Conservation (phyloP, 2,329 filamentous ascomycete species). For the Trichoderma asperellum region DNA sequence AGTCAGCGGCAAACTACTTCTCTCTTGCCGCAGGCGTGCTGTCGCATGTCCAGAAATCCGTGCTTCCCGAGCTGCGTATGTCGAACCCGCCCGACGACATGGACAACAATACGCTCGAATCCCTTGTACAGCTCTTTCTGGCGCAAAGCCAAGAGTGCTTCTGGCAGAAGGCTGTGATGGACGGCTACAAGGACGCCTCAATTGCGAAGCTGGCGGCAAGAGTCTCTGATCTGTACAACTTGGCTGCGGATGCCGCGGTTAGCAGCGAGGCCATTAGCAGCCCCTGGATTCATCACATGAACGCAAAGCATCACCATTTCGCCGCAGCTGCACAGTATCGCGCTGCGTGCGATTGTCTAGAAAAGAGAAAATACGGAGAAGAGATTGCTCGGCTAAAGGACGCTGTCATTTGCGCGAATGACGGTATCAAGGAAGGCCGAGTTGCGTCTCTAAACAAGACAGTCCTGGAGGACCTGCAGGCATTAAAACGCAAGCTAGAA, state of each 20-base stretch:
- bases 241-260: conserved; percentile 81
- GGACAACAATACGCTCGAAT: conserved; percentile 85
- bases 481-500: conserved; percentile 77
- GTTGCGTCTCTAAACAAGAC: conserved; percentile 75
- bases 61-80: conserved; percentile 81
- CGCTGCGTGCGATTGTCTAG: conserved; percentile 85
- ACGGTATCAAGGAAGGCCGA: conserved; percentile 81
- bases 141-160: conserved; percentile 97
- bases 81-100: conserved; percentile 90
- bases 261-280: conserved; percentile 88
- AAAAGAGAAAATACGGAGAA: conserved; percentile 93
- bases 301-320: conserved; percentile 96
- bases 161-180: conserved; percentile 96
- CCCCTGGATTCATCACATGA: conserved; percentile 97
- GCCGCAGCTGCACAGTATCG: conserved; percentile 93
- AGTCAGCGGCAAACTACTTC: conserved; percentile 87
- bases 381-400: conserved; percentile 87
- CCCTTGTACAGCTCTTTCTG: conserved; percentile 79
- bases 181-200: conserved; percentile 86
- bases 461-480: conserved; percentile 80
- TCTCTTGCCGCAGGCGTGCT: conserved; percentile 85
- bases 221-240: conserved; percentile 87
- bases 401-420: conserved; percentile 78
- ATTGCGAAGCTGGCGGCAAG: conserved; percentile 89
- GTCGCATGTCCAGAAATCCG: conserved; percentile 71